Conservation (phyloP, 106 monocot species). For the Hemerocallis citrina region DNA sequence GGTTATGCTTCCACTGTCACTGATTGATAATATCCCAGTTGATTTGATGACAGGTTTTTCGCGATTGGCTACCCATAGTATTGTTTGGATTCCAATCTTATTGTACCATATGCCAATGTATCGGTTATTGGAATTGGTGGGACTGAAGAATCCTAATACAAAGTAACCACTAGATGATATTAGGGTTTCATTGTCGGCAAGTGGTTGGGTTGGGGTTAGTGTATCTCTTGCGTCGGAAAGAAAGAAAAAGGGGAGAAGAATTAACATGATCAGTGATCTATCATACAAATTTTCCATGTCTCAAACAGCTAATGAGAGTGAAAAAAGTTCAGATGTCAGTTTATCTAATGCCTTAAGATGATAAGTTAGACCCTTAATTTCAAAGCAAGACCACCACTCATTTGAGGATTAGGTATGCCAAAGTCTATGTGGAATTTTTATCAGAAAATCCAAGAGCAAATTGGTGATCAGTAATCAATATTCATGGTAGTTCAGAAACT, state of each 20-base stretch:
- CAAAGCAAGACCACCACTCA: too few relatives aligned
- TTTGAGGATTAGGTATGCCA: too few relatives aligned
- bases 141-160: conserved; percentile 7
- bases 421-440: too few relatives aligned
- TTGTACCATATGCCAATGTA: conserved; percentile 9
- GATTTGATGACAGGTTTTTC: background rate
- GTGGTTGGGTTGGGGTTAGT: background rate
- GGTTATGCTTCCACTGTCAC: background rate
- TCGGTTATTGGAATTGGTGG: background rate
- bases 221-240: background rate
- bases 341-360: too few relatives aligned
- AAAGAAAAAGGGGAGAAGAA: background rate
- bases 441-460: too few relatives aligned
- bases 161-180: background rate
- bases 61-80: conserved; percentile 12
- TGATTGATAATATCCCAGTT: background rate
- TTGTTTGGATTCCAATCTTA: background rate
- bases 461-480: too few relatives aligned
- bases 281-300: too few relatives aligned
- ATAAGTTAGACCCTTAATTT: too few relatives aligned
- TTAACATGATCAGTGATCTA: background rate
- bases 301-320: too few relatives aligned
- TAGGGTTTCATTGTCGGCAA: background rate
- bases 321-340: too few relatives aligned
- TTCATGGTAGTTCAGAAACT: too few relatives aligned